These are phyloP conservation scores for Miscanthus sacchariflorus DNA, from an alignment of 202 grass and related monocot genomes.

Conservation along the genomic window DNA sequence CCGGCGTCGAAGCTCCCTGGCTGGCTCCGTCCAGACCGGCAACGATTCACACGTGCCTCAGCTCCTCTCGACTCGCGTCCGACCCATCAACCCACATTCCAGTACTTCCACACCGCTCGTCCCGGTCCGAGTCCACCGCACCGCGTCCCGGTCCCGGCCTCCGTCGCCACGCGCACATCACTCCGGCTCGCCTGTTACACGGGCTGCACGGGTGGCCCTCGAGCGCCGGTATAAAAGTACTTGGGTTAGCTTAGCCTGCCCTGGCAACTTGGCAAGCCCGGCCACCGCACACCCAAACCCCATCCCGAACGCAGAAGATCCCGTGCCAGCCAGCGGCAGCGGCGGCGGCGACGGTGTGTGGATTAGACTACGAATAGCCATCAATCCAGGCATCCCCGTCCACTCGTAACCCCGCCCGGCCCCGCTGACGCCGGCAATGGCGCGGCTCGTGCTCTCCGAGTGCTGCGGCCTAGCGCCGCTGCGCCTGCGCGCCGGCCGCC, in stretches of 20 bases:
- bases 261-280: neutral
- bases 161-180: constrained; percentile 16
- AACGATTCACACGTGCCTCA: constrained; percentile 49
- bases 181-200: neutral
- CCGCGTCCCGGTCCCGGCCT: neutral
- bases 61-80: neutral
- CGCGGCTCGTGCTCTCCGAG: constrained; percentile 75
- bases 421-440: constrained; percentile 52
- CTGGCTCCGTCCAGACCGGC: constrained; percentile 6
- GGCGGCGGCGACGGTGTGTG: neutral
- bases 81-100: neutral
- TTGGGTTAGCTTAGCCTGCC: neutral
- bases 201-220: neutral
- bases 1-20: neutral
- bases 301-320: constrained; percentile 42
- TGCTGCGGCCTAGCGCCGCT: constrained; percentile 76
- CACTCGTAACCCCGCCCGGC: neutral
- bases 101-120: neutral
- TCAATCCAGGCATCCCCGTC: neutral
- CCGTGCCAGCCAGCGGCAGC: constrained; percentile 6
- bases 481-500: constrained; percentile 50
- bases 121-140: constrained; percentile 34
- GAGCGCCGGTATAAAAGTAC: constrained; percentile 25
- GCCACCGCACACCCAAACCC: constrained; percentile 1
- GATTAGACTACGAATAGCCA: neutral